Evolutionary conservation across 129 eudicot genomes (phyloP), one percentile per base, ranked within the genome.

Genomic region (Flaveria robusta): DNA sequence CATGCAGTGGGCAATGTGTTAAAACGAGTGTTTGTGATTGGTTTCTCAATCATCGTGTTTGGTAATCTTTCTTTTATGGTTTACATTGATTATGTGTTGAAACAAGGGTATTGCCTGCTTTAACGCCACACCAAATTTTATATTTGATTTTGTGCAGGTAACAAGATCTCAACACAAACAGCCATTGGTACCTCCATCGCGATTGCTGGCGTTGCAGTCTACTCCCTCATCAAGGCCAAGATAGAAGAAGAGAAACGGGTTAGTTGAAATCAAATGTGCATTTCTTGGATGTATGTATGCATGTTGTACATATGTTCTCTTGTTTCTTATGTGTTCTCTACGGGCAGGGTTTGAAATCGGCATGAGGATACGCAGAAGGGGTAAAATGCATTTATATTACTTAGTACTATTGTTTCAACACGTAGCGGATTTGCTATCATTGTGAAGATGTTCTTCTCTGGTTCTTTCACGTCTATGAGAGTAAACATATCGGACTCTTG

Each of bases 181-280:
- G 98, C 92, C 73, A 90, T 93, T 66, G 98, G 98, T 66, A 93
- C 98, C 14, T 46, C 82, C 77, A 84, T 93, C 82, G 98, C 98
- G 11, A 93, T 93, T 81, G 98, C 97, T 87, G 98, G 98, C 39
- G 98, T 93, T 63, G 98, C 96, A 70, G 71, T 80, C 27, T 90
- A 90, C 85, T 93, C 97, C 14, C 70, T 85, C 86, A 85, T 93
- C 74, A 93, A 93, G 96, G 98, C 97, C 88, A 82, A 84, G 84
- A 86, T 90, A n/a, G 98, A 93, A 82, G 96, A 93, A 82, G 92
- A 93, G 88, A 93, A 93, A 85, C 85, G 96, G 77, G 98, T 93
- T 68, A 85, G 96, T 50, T 27, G 1, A 49, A 43, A 72, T 68
- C 26, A 9, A 47, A 14, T 13, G 1, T 27, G 4, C 31, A 27